phyloP scores from a whole-genome alignment of 768 basidiomycete species.

The Myochromella boudieri region DNA sequence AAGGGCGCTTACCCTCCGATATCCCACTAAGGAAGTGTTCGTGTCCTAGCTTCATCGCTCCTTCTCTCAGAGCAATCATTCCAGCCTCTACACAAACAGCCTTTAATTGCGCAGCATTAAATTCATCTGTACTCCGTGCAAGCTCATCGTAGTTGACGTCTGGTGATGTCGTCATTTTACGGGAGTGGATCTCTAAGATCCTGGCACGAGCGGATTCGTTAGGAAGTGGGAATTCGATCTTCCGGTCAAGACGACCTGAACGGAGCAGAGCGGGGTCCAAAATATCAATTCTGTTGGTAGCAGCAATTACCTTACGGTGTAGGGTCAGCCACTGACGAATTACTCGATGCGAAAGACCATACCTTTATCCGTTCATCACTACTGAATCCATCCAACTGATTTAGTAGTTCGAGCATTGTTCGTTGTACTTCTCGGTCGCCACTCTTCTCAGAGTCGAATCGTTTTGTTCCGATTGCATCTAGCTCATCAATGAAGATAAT shows the following conservation, averaged over 20 bases:
- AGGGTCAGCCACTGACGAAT: slow-evolving; percentile 11
- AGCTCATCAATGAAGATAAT: slow-evolving; percentile 99
- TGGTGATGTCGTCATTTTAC: slow-evolving; percentile 86
- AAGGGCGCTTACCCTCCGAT: slow-evolving; percentile 64
- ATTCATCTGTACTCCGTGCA: slow-evolving; percentile 95
- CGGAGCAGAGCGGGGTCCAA: slow-evolving; percentile 98
- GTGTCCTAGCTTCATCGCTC: slow-evolving; percentile 83
- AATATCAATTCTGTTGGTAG: slow-evolving; percentile 98
- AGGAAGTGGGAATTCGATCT: slow-evolving; percentile 98
- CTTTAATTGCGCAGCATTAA: slow-evolving; percentile 96
- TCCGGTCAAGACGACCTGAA: slow-evolving; percentile 95
- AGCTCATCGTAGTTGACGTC: slow-evolving; percentile 98
- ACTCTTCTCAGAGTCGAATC: slow-evolving; percentile 98
- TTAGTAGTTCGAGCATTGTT: slow-evolving; percentile 98
- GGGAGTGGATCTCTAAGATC: slow-evolving; percentile 94
- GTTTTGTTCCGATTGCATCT: slow-evolving; percentile 98
- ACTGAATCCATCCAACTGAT: slow-evolving; percentile 97
- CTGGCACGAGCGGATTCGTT: slow-evolving; percentile 95
- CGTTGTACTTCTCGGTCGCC: slow-evolving; percentile 99
- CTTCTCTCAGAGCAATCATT: slow-evolving; percentile 96
- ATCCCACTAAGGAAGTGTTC: slow-evolving; percentile 97
- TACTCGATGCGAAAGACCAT: slow-evolving; percentile 14
- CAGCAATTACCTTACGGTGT: slow-evolving; percentile 82
- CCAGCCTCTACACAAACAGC: slow-evolving; percentile 99
- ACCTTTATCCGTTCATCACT: slow-evolving; percentile 98